These are phyloP conservation scores for Copromyces sp. DNA, from an alignment of 495 filamentous ascomycete genomes.

Conservation along the genomic window DNA sequence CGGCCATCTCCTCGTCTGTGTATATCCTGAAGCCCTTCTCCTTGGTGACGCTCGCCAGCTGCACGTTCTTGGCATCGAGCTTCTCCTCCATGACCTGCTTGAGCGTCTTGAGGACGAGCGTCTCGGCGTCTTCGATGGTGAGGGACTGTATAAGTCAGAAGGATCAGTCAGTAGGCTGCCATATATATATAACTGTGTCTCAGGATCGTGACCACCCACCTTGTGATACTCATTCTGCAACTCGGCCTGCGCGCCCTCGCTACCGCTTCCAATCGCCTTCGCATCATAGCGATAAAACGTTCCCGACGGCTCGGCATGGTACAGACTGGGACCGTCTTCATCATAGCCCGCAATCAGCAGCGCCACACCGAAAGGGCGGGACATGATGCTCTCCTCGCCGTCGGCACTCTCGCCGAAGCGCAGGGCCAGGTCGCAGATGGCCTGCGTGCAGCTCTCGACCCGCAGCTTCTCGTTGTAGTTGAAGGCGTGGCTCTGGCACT, in stretches of 20 bases:
- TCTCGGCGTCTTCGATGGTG: constrained; percentile 86
- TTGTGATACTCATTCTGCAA: constrained; percentile 98
- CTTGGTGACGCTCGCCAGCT: constrained; percentile 94
- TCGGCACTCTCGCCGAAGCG: constrained; percentile 96
- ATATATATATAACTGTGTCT: not conserved
- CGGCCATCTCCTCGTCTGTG: constrained; percentile 89
- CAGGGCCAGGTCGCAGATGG: constrained; percentile 93
- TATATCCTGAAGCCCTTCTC: constrained; percentile 97
- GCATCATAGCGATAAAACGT: constrained; percentile 99
- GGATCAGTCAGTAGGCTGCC: constrained; percentile 8
- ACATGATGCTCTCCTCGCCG: constrained; percentile 98
- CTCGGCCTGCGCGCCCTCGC: constrained; percentile 93
- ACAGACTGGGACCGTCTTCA: constrained; percentile 94
- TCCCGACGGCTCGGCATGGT: constrained; percentile 93
- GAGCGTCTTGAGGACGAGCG: constrained; percentile 89
- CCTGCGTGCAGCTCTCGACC: constrained; percentile 96
- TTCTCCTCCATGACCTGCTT: constrained; percentile 99
- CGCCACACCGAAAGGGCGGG: constrained; percentile 90
- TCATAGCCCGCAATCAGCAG: constrained; percentile 94
- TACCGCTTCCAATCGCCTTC: constrained; percentile 94
- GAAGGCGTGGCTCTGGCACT: constrained; percentile 92
- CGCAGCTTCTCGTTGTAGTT: constrained; percentile 90
- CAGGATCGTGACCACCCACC: constrained; percentile 22
- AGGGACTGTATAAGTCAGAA: constrained; percentile 46
- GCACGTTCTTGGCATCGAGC: constrained; percentile 95